These are phyloP conservation scores for Neurospora sp. DNA, from an alignment of 2,329 filamentous ascomycete species.

Conservation along the genomic window DNA sequence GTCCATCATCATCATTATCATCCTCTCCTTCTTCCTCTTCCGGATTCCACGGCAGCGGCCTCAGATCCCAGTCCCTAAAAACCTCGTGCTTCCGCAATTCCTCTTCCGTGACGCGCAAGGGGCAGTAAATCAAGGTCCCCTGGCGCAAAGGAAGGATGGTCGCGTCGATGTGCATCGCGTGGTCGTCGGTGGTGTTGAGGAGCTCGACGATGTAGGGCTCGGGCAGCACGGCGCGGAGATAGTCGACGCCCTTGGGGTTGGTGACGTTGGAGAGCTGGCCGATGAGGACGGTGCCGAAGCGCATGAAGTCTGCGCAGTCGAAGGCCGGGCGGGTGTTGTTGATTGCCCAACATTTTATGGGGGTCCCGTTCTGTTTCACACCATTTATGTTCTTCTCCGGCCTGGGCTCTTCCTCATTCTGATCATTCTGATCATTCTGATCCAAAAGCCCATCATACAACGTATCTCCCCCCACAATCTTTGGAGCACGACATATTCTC, in stretches of 20 bases:
- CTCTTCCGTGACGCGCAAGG: slow-evolving; percentile 16
- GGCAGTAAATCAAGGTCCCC: slow-evolving; percentile 21
- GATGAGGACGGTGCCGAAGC: slow-evolving; percentile 22
- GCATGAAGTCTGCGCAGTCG: slow-evolving; percentile 26
- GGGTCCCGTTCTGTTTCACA: background rate
- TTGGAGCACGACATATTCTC: slow-evolving; percentile 9
- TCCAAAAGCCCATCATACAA: slow-evolving; percentile 13
- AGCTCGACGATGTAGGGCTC: slow-evolving; percentile 22
- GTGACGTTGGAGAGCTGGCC: slow-evolving; percentile 25
- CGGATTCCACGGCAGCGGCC: slow-evolving; percentile 17
- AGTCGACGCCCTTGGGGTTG: slow-evolving; percentile 23
- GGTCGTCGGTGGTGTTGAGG: slow-evolving; percentile 16
- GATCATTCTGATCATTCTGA: too few species aligned
- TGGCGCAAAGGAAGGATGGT: slow-evolving; percentile 22
- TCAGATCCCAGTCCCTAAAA: slow-evolving; percentile 21
- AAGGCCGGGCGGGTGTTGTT: slow-evolving; percentile 25
- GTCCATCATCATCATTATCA: background rate
- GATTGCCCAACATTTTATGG: slow-evolving; percentile 17
- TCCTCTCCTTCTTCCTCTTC: background rate
- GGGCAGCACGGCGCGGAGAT: slow-evolving; percentile 17
- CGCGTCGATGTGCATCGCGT: slow-evolving; percentile 25
- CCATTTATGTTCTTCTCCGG: background rate
- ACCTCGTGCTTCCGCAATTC: slow-evolving; percentile 17
- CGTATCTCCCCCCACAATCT: slow-evolving; percentile 12
- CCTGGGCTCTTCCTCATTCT: background rate